Percentiles rank a stretch among this genome's conserved stretches.
These are phyloP conservation scores for Chenopodium album DNA, from an alignment of 148 eudicot species.

Conservation along the genomic window DNA sequence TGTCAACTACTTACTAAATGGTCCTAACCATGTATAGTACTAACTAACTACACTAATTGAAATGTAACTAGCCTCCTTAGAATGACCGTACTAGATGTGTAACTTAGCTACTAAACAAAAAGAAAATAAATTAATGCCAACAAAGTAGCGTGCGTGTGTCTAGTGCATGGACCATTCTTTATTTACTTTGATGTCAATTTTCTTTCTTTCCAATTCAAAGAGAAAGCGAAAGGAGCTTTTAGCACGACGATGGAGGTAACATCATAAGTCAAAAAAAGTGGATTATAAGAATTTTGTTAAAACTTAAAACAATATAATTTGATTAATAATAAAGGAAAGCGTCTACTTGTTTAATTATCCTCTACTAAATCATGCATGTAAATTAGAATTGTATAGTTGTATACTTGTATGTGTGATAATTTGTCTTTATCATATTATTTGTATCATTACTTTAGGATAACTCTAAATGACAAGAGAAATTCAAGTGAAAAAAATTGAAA, in stretches of 20 bases:
- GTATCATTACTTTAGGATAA: too few relatives aligned
- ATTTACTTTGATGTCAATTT: background rate
- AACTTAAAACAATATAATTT: too few relatives aligned
- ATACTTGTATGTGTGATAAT: too few relatives aligned
- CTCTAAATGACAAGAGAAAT: too few relatives aligned
- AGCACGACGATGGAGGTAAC: background rate
- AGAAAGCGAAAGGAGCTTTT: background rate
- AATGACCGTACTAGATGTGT: background rate
- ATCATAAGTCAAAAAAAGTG: background rate
- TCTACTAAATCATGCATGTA: too few relatives aligned
- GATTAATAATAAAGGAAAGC: too few relatives aligned
- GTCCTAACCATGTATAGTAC: too few relatives aligned
- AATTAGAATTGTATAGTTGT: too few relatives aligned
- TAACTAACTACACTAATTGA: background rate
- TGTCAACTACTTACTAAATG: too few relatives aligned
- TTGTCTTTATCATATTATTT: too few relatives aligned
- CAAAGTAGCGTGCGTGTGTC: background rate
- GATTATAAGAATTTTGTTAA: background rate
- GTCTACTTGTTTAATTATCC: too few relatives aligned
- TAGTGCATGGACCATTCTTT: background rate
- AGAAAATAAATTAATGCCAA: background rate
- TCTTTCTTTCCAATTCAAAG: background rate
- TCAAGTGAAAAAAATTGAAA: too few relatives aligned
- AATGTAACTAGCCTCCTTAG: background rate
- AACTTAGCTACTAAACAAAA: background rate